phyloP scores from a whole-genome alignment of 805 yeast genomes.

The Sugiyamaella marilandica region DNA sequence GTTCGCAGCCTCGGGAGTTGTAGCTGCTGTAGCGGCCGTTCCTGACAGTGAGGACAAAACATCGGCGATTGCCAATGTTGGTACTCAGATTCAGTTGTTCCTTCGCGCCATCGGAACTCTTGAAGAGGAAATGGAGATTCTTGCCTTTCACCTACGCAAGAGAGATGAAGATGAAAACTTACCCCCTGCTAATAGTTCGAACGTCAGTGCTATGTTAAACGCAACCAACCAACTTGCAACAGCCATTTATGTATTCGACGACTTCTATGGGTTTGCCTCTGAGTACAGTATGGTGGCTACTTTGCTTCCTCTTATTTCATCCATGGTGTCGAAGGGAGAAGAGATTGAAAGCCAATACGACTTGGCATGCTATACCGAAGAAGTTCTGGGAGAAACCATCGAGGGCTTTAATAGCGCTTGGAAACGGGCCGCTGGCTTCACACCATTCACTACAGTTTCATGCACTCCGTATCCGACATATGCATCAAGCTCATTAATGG shows the following conservation, averaged over 20 bases:
- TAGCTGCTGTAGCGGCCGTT: too few species aligned
- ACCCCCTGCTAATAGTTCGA: neutral
- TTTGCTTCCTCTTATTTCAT: neutral
- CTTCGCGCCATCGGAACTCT: too few species aligned
- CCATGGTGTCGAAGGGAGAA: neutral
- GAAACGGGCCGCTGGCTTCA: neutral
- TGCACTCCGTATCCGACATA: neutral
- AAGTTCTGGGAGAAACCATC: neutral
- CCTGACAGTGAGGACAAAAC: too few species aligned
- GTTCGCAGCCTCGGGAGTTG: neutral
- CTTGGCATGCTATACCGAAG: neutral
- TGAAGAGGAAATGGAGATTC: too few species aligned
- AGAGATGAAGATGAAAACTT: too few species aligned
- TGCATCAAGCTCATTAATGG: neutral
- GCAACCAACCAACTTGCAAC: neutral
- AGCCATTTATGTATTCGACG: neutral
- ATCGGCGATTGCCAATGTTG: too few species aligned
- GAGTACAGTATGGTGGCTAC: neutral
- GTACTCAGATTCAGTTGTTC: too few species aligned
- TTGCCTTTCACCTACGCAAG: too few species aligned
- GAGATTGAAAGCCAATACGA: neutral
- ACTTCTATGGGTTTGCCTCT: neutral
- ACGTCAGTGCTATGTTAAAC: neutral
- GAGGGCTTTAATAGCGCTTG: neutral
- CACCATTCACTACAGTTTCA: neutral